Base-by-base conservation (phyloP, 164 flowering plant genomes). In the Tinospora cordifolia region DNA sequence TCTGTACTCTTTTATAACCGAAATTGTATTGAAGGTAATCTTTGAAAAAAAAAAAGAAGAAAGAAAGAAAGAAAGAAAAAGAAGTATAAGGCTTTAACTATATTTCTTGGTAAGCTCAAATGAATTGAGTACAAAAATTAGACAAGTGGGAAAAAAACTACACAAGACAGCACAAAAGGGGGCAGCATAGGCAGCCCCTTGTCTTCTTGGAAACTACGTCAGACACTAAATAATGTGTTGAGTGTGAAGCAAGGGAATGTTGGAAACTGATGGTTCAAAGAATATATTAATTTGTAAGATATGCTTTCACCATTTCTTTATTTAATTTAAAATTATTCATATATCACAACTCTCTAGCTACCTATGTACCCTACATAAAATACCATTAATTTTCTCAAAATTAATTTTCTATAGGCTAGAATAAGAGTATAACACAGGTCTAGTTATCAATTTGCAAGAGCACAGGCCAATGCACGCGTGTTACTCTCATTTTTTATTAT, bases 201-300 rank as follows among this genome's bases (percentile, higher is more conserved):
- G 60, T n/a, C 8, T 17, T 22, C 24, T 54, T 21, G 60, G 60
- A 10, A 54, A 21, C 60, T 54, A 54, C 60, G 24, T 54, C 60
- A 54, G 60, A n/a, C 60, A 54, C 54, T 54, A 54, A 15, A 51
- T 51, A 54, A 54, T 54, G 60, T 54, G 9, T 54, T 54, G 60
- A 54, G 60, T 54, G 60, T 21, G 60, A 54, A 54, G 60, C 24
- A 54, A 54, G 60, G 60, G 60, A 54, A 54, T 54, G 60, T 54
- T 54, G 60, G 60, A 54, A 21, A 54, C 60, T n/a, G 47, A 44
- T 44, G 47, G 47, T 44, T 44, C 47, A 44, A 30, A 44, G 47
- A 51, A 51, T 51, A 51, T 15, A 5, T 17, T 19, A 49, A n/a
- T 13, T 15, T 51, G 22, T 19, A 22, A 54, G 1, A 51, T 51